Evolutionary conservation across 768 basidiomycete genomes (phyloP), one percentile per base, ranked within the genome.

Genomic region (Peribolospora kevripleyi): DNA sequence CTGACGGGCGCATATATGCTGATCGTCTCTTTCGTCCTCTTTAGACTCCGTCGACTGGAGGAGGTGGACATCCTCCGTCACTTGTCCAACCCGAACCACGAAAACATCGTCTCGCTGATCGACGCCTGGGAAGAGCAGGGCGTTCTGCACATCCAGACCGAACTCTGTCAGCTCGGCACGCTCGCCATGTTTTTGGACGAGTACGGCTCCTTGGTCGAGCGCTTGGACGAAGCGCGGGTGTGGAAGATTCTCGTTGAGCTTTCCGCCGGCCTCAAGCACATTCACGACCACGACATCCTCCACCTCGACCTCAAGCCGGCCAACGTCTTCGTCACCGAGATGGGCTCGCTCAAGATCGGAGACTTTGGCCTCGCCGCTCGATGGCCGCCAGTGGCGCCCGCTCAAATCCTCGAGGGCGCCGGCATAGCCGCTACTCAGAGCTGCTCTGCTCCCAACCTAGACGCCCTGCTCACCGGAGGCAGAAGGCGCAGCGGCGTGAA

Each of bases 291-390:
- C 48, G 80, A 81, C 54, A 78, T 93, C 56, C 81, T 97, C 51
- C 93, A 98, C 70, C 75, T 98, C 54, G 93, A 98, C 70, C 69
- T 98, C 60, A 98, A 98, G 70, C 93, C 93, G 9, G 86, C 86
- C 47, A 98, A 98, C 66, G 80, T 98, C 52, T 87, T 98, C 65
- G 74, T 98, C 62, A 87, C 84, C 7, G 72, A 73, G 6, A 75
- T 79, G 47, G 93, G 93, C 2, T 76, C 81, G 48, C 81, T 98
- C 70, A 87, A 86, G 71, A 87, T 98, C 66, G 91, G 91, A 6
- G 93, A 98, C 67, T 95, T 97, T 70, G 93, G 93, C 7, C 87
- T 98, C 80, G 90, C 91, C n/a, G 84, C 85, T 5, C 62, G 86
- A 53, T 90, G 85, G 82, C 86, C 87, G 0, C 72, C 87, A 45